Percentiles rank a stretch among this genome's conserved stretches.
phyloP scores from a whole-genome alignment of 306 rosid species.

The Begonia peltatifolia region DNA sequence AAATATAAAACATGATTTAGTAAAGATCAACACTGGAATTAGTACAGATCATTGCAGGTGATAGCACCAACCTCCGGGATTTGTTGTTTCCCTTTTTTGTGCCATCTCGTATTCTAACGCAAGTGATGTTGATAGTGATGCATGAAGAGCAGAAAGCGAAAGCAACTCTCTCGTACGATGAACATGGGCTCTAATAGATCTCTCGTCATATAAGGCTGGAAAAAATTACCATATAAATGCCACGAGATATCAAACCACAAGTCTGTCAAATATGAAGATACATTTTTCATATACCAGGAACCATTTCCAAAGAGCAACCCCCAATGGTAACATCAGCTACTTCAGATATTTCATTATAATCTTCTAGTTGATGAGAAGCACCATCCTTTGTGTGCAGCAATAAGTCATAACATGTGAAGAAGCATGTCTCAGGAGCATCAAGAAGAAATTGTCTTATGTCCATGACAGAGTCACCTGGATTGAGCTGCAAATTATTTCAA shows the following conservation, averaged over 20 bases:
- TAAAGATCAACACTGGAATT: no score
- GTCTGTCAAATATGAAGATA: neutral
- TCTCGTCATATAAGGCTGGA: slow-evolving; percentile 96
- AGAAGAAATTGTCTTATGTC: slow-evolving; percentile 93
- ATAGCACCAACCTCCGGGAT: slow-evolving; percentile 46
- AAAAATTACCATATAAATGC: slow-evolving; percentile 1
- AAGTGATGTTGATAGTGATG: slow-evolving; percentile 91
- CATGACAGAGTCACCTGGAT: slow-evolving; percentile 96
- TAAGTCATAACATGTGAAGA: slow-evolving; percentile 91
- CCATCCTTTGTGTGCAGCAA: slow-evolving; percentile 79
- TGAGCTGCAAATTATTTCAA: slow-evolving; percentile 43
- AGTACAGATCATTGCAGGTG: neutral
- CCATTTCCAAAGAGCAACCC: slow-evolving; percentile 96
- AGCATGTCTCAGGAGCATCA: slow-evolving; percentile 98
- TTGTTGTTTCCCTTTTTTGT: slow-evolving; percentile 52
- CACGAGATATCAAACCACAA: no score
- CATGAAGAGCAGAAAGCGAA: slow-evolving; percentile 80
- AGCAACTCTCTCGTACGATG: slow-evolving; percentile 88
- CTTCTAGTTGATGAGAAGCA: slow-evolving; percentile 69
- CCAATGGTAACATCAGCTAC: slow-evolving; percentile 96
- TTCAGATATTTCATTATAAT: slow-evolving; percentile 89
- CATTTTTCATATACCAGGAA: slow-evolving; percentile 47
- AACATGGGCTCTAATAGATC: slow-evolving; percentile 97
- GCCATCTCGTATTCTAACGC: slow-evolving; percentile 69
- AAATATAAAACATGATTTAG: neutral